These are phyloP conservation scores for Neotropicomus parvogracilis DNA, from an alignment of 1,284 basidiomycete species.

Conservation along the genomic window DNA sequence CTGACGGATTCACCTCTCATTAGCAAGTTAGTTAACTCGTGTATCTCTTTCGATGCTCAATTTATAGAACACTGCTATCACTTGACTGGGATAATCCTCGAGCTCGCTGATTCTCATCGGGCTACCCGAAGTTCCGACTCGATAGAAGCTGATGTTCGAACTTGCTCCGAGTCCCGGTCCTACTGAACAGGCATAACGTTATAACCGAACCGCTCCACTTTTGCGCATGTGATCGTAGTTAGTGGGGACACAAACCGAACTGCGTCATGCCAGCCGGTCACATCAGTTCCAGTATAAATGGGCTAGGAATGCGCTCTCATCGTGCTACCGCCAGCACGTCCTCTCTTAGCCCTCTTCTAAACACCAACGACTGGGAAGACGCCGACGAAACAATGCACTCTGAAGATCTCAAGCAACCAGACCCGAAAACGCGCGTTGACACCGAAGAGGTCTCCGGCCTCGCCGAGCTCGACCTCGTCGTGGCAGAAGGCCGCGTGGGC, in stretches of 20 bases:
- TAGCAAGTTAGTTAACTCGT: no score
- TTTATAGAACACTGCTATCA: not conserved
- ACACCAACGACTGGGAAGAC: slow-evolving; percentile 4
- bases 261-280: not conserved
- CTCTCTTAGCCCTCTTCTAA: slow-evolving; percentile 15
- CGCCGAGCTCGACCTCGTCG: slow-evolving; percentile 12
- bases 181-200: not conserved
- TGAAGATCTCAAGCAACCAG: slow-evolving; percentile 1
- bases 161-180: no score
- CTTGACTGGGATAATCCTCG: no score
- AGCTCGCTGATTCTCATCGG: no score
- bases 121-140: not conserved
- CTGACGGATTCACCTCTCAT: no score
- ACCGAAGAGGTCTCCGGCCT: slow-evolving; percentile 3
- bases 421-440: slow-evolving; percentile 5
- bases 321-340: slow-evolving; percentile 10
- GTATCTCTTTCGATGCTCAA: not conserved
- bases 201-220: not conserved
- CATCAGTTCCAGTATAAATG: slow-evolving; percentile 21
- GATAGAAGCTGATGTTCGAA: not conserved
- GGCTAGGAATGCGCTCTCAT: not conserved
- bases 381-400: slow-evolving; percentile 9
- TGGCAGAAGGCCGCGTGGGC: slow-evolving; percentile 24
- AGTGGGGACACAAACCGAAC: not conserved
- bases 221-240: not conserved